Percentiles rank a stretch among this genome's conserved stretches.
Conservation (phyloP, 495 filamentous ascomycete genomes). For the Xylaria longipes region DNA sequence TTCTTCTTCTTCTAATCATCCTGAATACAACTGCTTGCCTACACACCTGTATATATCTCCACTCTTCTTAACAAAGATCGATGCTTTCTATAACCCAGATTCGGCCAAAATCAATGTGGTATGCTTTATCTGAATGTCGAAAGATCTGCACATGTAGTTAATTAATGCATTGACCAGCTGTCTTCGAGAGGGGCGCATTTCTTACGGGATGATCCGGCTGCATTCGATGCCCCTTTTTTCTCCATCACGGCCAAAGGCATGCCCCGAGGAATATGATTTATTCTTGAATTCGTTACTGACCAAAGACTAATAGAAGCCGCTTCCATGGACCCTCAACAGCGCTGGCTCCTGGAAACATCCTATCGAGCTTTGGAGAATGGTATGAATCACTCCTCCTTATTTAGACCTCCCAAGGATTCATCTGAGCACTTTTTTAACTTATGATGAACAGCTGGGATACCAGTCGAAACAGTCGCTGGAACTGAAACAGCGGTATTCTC, state of each 20-base stretch:
- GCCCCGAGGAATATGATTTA: not conserved
- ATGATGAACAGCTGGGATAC: not conserved
- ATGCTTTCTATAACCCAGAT: too few species aligned
- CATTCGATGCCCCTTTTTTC: slow-evolving; percentile 1
- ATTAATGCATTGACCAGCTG: too few species aligned
- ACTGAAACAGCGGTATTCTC: not conserved
- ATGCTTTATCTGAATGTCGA: too few species aligned
- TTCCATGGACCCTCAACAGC: not conserved
- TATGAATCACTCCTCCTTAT: not conserved
- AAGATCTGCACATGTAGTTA: too few species aligned
- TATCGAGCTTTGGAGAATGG: not conserved
- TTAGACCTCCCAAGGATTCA: too few species aligned
- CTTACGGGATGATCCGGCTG: not conserved
- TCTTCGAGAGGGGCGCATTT: not conserved
- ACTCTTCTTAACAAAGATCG: too few species aligned
- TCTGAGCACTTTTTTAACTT: not conserved
- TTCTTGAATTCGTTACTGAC: not conserved
- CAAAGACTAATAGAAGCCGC: not conserved
- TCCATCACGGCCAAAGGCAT: not conserved
- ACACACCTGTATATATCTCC: too few species aligned
- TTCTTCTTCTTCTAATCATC: too few species aligned
- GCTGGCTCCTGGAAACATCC: not conserved
- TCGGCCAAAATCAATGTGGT: too few species aligned
- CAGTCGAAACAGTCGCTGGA: not conserved
- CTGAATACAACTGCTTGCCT: too few species aligned